Evolutionary conservation across 208 protist genomes (phyloP).

Genomic region (Acanthamoeba triangularis): DNA sequence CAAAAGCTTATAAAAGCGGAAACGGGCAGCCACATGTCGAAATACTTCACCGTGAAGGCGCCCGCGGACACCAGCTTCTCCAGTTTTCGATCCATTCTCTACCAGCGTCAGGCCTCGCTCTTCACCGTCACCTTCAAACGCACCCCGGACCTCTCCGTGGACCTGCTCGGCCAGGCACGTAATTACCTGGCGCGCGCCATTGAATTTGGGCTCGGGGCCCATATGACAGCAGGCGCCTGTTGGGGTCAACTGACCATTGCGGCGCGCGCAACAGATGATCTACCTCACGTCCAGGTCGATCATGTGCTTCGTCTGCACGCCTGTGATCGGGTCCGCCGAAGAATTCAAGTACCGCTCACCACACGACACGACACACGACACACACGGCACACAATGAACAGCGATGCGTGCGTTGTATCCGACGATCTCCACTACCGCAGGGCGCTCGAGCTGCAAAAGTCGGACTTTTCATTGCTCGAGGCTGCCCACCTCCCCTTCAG

Average conservation of each 20-base stretch:
- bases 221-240: background rate
- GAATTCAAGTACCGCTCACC: background rate
- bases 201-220: background rate
- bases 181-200: background rate
- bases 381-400: background rate
- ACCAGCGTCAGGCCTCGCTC: background rate
- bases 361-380: background rate
- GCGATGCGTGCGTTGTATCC: background rate
- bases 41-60: conserved; percentile 29
- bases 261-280: background rate
- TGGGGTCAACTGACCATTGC: background rate
- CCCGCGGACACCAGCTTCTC: background rate
- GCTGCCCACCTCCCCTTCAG: background rate
- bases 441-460: background rate
- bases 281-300: conserved; percentile 1
- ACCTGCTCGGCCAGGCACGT: background rate
- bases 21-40: background rate
- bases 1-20: background rate
- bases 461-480: conserved; percentile 38
- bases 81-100: conserved; percentile 2
- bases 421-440: background rate
- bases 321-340: background rate
- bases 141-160: background rate
- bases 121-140: conserved; percentile 9
- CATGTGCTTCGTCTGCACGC: conserved; percentile 26